Percentiles rank a stretch among this genome's conserved stretches.
Conservation (phyloP, 129 eudicot genomes). For the Flaveria ramosissima region DNA sequence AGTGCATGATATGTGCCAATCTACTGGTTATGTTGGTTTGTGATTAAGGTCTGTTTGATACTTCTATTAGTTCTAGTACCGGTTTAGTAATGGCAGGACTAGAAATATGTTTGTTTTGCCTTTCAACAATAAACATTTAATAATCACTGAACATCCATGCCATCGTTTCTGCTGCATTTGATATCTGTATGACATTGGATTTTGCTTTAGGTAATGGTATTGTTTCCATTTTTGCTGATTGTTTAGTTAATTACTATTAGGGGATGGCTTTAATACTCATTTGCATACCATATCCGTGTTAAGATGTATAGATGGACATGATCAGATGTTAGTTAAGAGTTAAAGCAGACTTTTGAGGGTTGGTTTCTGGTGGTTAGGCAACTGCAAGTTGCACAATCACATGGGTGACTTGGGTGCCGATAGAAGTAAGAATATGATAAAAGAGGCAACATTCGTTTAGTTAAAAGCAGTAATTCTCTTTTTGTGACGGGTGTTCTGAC, state of each 20-base stretch:
- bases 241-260: too few relatives aligned
- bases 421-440: too few relatives aligned
- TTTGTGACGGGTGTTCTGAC: too few relatives aligned
- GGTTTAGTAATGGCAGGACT: slow-evolving; percentile 28
- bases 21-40: slow-evolving; percentile 10
- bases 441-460: too few relatives aligned
- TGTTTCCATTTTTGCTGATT: too few relatives aligned
- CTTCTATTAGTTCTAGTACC: neutral
- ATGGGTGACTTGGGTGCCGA: too few relatives aligned
- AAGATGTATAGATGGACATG: neutral
- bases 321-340: neutral
- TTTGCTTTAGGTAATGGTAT: neutral
- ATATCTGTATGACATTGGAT: neutral
- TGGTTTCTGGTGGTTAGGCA: too few relatives aligned
- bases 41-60: slow-evolving; percentile 21
- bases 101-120: neutral
- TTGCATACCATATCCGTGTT: too few relatives aligned
- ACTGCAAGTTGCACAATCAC: too few relatives aligned
- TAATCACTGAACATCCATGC: neutral
- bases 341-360: neutral
- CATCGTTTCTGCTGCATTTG: neutral
- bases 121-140: too few relatives aligned
- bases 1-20: slow-evolving; percentile 16
- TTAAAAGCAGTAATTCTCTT: too few relatives aligned
- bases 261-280: neutral